Evolutionary conservation across 768 basidiomycete genomes (phyloP).

Genomic region (Dictyophora rubrovolvata): DNA sequence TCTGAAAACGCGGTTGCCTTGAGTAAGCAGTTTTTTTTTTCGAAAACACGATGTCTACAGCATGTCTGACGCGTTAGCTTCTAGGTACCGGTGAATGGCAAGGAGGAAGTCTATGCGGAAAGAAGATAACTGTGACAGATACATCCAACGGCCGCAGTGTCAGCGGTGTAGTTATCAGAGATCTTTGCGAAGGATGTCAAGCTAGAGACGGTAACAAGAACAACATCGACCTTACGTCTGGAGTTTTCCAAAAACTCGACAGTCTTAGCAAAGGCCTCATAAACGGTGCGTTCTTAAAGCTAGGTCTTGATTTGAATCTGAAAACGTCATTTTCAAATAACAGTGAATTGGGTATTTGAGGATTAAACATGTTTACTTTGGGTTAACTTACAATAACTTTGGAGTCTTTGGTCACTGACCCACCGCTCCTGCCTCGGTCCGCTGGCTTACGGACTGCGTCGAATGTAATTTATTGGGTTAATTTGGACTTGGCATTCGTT

Average conservation of each 20-base stretch:
- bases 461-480: too few species aligned
- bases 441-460: too few species aligned
- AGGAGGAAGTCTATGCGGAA: conserved; percentile 55
- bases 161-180: conserved; percentile 51
- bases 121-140: conserved; percentile 55
- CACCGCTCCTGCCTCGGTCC: too few species aligned
- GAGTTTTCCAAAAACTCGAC: conserved; percentile 42
- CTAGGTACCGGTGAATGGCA: conserved; percentile 6
- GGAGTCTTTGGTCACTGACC: too few species aligned
- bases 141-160: conserved; percentile 44
- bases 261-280: neutral
- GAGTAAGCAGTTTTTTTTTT: conserved; percentile 12
- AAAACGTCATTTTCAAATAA: too few species aligned
- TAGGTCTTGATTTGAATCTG: neutral
- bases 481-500: too few species aligned
- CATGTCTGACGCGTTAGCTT: neutral
- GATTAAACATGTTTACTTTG: neutral
- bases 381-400: too few species aligned
- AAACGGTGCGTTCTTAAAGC: neutral
- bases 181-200: conserved; percentile 71
- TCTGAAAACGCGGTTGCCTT: conserved; percentile 33
- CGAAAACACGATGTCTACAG: neutral
- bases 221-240: conserved; percentile 64
- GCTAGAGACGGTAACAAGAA: conserved; percentile 27
- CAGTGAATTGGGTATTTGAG: neutral